A percentile compares a stretch with the other conserved stretches of the same genome.
phyloP scores from a whole-genome alignment of 257 asterid genomes.

The Salvia hispanica region DNA sequence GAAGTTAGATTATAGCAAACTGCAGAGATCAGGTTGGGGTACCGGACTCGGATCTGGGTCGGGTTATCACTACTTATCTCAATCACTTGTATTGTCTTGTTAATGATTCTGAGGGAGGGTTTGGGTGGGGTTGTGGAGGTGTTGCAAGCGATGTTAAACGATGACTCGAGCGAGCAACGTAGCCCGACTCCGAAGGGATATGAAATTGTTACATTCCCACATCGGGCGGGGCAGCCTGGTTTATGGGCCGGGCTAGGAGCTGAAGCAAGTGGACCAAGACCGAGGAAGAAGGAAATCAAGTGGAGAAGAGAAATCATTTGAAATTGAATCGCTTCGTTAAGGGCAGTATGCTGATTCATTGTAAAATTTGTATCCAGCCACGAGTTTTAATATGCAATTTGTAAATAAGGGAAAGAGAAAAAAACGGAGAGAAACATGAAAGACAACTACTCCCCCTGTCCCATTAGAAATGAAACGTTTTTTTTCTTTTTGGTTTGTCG shows the following conservation, averaged over 20 bases:
- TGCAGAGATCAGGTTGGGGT: neutral
- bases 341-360: too few relatives aligned
- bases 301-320: neutral
- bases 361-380: too few relatives aligned
- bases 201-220: neutral
- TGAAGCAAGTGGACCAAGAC: neutral
- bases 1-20: neutral
- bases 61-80: neutral
- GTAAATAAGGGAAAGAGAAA: too few relatives aligned
- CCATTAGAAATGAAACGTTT: too few relatives aligned
- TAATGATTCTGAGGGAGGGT: neutral
- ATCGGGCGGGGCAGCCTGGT: neutral
- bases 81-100: neutral
- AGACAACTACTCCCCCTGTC: too few relatives aligned
- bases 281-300: neutral
- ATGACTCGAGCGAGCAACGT: neutral
- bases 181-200: neutral
- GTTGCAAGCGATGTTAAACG: neutral
- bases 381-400: too few relatives aligned
- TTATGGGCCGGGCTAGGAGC: neutral
- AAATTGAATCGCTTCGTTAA: too few relatives aligned
- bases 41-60: slow-evolving; percentile 2
- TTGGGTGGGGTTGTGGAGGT: neutral
- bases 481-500: too few relatives aligned
- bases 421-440: too few relatives aligned